Evolutionary conservation across 2,329 filamentous ascomycete species (phyloP).

Genomic region (Colletotrichum liriopes): DNA sequence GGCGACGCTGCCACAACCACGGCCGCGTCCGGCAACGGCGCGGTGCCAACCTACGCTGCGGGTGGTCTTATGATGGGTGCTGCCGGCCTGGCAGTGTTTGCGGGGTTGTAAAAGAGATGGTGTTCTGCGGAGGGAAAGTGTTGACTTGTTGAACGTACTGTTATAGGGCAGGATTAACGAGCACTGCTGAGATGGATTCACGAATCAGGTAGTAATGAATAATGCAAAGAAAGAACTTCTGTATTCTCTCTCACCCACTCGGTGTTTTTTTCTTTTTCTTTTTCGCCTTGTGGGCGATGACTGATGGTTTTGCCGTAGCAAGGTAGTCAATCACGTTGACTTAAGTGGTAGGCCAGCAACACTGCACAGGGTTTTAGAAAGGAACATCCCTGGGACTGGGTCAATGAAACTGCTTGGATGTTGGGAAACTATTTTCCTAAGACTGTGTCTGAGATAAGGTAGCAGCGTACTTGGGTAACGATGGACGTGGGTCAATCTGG

Average conservation of each 20-base stretch:
- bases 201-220: constrained; percentile 23
- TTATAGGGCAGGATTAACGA: not conserved
- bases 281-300: not conserved
- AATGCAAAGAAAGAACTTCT: not conserved
- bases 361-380: not conserved
- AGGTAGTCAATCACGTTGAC: not conserved
- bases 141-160: not conserved
- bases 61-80: constrained; percentile 48
- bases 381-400: not conserved
- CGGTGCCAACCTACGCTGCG: constrained; percentile 48
- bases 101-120: constrained; percentile 46
- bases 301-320: not conserved
- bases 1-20: constrained; percentile 29
- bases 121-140: not conserved
- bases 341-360: not conserved
- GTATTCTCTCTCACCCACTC: not conserved
- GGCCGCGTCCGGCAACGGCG: constrained; percentile 43
- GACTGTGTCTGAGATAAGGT: not conserved
- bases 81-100: constrained; percentile 50
- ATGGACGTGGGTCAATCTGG: constrained; percentile 18
- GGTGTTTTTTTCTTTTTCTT: no score
- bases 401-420: not conserved
- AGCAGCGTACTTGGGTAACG: constrained; percentile 6
- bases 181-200: not conserved
- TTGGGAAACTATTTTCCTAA: not conserved